Conservation (phyloP, 345 rosid species). For the Salix udensis region DNA sequence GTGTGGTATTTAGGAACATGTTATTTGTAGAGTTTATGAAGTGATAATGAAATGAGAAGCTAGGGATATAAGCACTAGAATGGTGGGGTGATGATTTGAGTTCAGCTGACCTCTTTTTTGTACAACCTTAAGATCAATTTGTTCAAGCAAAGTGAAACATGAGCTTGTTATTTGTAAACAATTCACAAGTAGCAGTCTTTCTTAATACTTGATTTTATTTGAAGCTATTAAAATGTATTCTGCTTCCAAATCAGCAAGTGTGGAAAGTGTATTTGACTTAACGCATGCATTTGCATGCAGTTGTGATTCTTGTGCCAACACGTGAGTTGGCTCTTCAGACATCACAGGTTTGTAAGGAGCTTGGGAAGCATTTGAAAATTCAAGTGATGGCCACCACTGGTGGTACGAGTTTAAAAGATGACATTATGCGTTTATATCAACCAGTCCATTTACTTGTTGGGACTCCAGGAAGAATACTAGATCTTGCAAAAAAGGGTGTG, state of each 20-base stretch:
- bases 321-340: conserved; percentile 99
- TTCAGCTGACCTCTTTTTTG: not conserved
- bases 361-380: conserved; percentile 85
- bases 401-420: conserved; percentile 98
- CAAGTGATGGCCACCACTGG: conserved; percentile 99
- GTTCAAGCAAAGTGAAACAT: not conserved
- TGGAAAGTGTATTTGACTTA: conserved; percentile 3
- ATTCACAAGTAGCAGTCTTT: not conserved
- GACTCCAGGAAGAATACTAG: conserved; percentile 96
- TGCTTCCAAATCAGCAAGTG: not conserved
- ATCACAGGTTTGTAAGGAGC: conserved; percentile 98
- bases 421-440: conserved; percentile 96
- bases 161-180: not conserved
- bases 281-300: conserved; percentile 35
- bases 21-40: not conserved
- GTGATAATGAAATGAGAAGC: not conserved
- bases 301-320: conserved; percentile 92
- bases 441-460: conserved; percentile 98
- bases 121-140: not conserved
- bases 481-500: conserved; percentile 91
- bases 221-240: not conserved
- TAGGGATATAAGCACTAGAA: not conserved
- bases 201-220: not conserved
- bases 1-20: not conserved
- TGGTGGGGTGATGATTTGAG: not conserved